phyloP scores from a whole-genome alignment of 495 filamentous ascomycete species.

The Penicillium atrosanguineum region DNA sequence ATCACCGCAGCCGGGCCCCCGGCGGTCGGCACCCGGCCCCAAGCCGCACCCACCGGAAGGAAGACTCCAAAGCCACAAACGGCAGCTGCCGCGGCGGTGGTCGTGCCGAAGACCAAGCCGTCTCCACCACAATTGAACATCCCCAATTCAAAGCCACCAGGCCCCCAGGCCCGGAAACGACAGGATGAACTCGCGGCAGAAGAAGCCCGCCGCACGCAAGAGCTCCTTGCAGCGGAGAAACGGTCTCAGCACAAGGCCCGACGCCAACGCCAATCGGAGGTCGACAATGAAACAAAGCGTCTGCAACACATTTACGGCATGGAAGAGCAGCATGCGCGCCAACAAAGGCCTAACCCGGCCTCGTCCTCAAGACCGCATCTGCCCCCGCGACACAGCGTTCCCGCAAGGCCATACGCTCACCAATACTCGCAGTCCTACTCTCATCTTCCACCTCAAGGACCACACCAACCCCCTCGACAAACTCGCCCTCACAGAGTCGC shows the following conservation, averaged over 20 bases:
- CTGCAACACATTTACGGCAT: constrained; percentile 70
- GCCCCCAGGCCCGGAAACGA: constrained; percentile 15
- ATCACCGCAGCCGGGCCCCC: constrained; percentile 41
- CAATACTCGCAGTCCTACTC: constrained; percentile 16
- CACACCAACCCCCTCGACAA: constrained; percentile 11
- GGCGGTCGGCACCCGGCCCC: constrained; percentile 1
- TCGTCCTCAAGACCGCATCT: constrained; percentile 27
- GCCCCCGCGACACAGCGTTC: constrained; percentile 19
- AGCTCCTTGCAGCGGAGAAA: constrained; percentile 71
- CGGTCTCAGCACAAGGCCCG: constrained; percentile 53
- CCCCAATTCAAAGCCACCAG: constrained; percentile 16
- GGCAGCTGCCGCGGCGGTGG: neutral
- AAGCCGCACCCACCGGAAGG: constrained; percentile 1
- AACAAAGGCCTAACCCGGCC: constrained; percentile 18
- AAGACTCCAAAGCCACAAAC: constrained; percentile 12
- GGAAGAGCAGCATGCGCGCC: constrained; percentile 41
- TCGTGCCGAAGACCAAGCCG: constrained; percentile 4
- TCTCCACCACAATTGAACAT: constrained; percentile 12
- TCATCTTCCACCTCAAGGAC: constrained; percentile 1
- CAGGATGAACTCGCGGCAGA: constrained; percentile 55
- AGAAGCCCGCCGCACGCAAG: constrained; percentile 68
- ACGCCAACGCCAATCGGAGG: constrained; percentile 62
- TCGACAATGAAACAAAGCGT: constrained; percentile 83
- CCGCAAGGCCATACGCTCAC: constrained; percentile 15
- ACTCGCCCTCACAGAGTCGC: constrained; percentile 10